These are phyloP conservation scores for Wickerhamiella dianesei DNA, from an alignment of 805 yeast species.

Conservation along the genomic window DNA sequence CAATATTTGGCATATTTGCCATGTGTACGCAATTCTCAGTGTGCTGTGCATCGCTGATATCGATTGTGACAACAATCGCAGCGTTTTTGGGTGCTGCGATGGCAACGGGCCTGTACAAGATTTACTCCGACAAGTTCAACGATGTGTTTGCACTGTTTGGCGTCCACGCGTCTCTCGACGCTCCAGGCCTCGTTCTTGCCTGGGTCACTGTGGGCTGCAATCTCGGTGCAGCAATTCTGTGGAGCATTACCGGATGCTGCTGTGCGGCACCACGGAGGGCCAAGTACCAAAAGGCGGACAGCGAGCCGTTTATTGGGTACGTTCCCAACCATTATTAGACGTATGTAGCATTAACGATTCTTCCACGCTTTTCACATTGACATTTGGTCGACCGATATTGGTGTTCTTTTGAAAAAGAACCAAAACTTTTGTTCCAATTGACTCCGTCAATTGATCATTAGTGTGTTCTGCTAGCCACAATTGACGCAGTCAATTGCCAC, in stretches of 20 bases:
- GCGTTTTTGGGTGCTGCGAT: constrained; percentile 33
- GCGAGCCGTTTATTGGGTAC: constrained; percentile 21
- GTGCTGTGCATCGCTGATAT: constrained; percentile 31
- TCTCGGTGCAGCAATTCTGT: constrained; percentile 29
- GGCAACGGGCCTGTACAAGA: constrained; percentile 48
- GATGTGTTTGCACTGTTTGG: constrained; percentile 38
- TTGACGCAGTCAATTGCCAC: no score
- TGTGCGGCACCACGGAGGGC: constrained; percentile 22
- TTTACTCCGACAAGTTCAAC: constrained; percentile 40
- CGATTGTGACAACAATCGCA: constrained; percentile 16
- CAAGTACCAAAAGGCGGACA: constrained; percentile 15
- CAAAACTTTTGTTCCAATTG: no score
- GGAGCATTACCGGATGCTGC: constrained; percentile 34
- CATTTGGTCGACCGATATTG: no score
- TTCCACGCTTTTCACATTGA: no score
- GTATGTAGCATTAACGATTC: not conserved
- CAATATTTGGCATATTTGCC: constrained; percentile 33
- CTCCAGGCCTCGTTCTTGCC: constrained; percentile 39
- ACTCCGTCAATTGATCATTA: no score
- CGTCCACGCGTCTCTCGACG: constrained; percentile 37
- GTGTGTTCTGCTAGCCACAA: no score
- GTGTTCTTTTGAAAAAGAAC: no score
- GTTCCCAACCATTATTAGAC: constrained; percentile 3
- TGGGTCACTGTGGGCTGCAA: constrained; percentile 51
- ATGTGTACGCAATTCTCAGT: constrained; percentile 35